Evolutionary conservation across 495 filamentous ascomycete species (phyloP).

Genomic region (Thermochaetoides thermophila): DNA sequence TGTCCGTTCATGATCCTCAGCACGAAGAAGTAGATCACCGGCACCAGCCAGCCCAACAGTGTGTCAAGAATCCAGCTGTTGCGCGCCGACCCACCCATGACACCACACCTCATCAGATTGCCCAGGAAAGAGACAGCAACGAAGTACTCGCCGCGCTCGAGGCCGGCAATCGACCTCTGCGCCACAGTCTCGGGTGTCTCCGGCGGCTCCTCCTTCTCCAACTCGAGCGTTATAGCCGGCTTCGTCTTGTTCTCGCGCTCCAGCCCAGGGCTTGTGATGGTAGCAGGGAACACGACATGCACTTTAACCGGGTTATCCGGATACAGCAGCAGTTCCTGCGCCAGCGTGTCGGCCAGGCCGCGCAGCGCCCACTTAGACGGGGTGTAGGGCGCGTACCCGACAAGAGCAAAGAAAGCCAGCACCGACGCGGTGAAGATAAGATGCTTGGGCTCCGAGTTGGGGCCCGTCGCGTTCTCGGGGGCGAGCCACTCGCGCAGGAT

Average conservation of each 20-base stretch:
- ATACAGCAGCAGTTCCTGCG: constrained; percentile 75
- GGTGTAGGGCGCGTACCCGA: constrained; percentile 76
- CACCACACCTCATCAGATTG: constrained; percentile 46
- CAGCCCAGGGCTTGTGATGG: constrained; percentile 60
- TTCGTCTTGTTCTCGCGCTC: constrained; percentile 70
- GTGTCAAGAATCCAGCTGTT: constrained; percentile 50
- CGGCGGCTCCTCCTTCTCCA: constrained; percentile 69
- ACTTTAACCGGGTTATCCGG: constrained; percentile 51
- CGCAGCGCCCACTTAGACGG: constrained; percentile 79
- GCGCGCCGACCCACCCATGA: constrained; percentile 40
- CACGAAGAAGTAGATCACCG: constrained; percentile 47
- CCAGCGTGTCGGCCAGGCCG: constrained; percentile 65
- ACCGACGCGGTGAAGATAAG: constrained; percentile 78
- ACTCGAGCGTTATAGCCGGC: constrained; percentile 60
- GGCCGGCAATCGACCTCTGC: constrained; percentile 43
- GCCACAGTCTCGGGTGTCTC: constrained; percentile 73
- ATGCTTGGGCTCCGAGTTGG: constrained; percentile 43
- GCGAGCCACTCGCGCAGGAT: constrained; percentile 45
- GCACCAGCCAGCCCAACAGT: constrained; percentile 38
- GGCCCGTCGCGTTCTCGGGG: constrained; percentile 22
- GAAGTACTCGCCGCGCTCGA: constrained; percentile 70
- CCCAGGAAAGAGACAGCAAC: constrained; percentile 59
- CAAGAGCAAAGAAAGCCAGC: constrained; percentile 56
- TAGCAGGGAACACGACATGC: constrained; percentile 73
- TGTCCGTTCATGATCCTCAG: constrained; percentile 42